Conservation (phyloP, 345 rosid species). For the Carallia pectinifolia region DNA sequence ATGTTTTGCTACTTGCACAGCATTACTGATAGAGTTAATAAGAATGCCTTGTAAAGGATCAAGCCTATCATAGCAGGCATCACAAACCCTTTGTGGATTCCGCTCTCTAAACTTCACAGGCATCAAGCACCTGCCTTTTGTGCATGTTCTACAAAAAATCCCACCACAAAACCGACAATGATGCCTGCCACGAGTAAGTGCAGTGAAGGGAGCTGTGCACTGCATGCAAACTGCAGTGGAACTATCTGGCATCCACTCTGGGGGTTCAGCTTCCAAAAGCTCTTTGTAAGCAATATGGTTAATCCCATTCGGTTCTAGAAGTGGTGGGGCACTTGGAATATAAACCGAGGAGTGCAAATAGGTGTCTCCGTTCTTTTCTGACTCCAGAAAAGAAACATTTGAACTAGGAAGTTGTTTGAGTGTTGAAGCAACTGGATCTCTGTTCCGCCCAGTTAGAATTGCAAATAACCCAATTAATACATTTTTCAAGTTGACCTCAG, state of each 20-base stretch:
- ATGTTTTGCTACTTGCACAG: slow-evolving; percentile 89
- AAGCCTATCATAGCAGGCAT: slow-evolving; percentile 88
- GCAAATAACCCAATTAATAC: slow-evolving; percentile 74
- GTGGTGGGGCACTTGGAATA: slow-evolving; percentile 96
- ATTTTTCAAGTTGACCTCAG: slow-evolving; percentile 85
- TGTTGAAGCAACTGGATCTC: slow-evolving; percentile 22
- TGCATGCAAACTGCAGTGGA: slow-evolving; percentile 73
- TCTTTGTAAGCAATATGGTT: slow-evolving; percentile 63
- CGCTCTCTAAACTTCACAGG: slow-evolving; percentile 84
- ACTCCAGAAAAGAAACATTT: slow-evolving; percentile 76
- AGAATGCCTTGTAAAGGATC: slow-evolving; percentile 89
- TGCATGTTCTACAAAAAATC: slow-evolving; percentile 79
- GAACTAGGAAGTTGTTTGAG: slow-evolving; percentile 47
- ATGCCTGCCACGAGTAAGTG: slow-evolving; percentile 85
- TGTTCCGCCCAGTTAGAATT: slow-evolving; percentile 70
- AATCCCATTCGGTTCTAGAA: slow-evolving; percentile 57
- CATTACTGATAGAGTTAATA: slow-evolving; percentile 79
- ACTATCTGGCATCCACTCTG: slow-evolving; percentile 95
- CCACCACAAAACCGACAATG: slow-evolving; percentile 99
- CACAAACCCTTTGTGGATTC: slow-evolving; percentile 94
- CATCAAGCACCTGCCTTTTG: slow-evolving; percentile 79
- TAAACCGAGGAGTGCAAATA: slow-evolving; percentile 83
- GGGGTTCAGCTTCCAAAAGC: slow-evolving; percentile 84
- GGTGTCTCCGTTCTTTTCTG: slow-evolving; percentile 70
- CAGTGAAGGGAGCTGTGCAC: slow-evolving; percentile 77